Conservation (phyloP, 2,329 filamentous ascomycete species). For the Fusarium scirpi region DNA sequence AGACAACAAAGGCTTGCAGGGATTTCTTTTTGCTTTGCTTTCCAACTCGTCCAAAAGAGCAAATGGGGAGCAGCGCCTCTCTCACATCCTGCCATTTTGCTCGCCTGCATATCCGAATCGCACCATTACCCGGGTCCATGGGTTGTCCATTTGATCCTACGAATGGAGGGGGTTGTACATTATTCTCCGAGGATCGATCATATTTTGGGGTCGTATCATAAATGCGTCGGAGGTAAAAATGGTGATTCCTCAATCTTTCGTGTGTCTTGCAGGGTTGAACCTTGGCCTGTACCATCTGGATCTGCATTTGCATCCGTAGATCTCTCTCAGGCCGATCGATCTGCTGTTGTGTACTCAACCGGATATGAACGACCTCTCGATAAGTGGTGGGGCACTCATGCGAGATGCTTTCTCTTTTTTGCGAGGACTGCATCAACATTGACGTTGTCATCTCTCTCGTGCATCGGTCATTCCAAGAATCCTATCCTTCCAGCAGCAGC, state of each 20-base stretch:
- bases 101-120: constrained; percentile 20
- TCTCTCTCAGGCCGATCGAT: not conserved
- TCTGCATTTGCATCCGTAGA: not conserved
- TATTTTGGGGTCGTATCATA: not conserved
- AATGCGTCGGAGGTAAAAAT: not conserved
- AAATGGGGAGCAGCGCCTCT: not conserved
- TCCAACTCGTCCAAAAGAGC: not conserved
- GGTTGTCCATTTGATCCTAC: not conserved
- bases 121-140: constrained; percentile 25
- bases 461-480: not conserved
- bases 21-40: not conserved
- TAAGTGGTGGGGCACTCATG: not conserved
- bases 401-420: not conserved
- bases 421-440: not conserved
- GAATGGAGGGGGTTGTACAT: not conserved
- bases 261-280: not conserved
- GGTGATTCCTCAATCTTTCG: not conserved
- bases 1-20: constrained; percentile 31
- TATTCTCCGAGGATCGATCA: constrained; percentile 9
- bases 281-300: not conserved
- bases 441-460: not conserved
- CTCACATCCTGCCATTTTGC: not conserved
- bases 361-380: not conserved
- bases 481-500: too few species aligned
- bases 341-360: not conserved